phyloP scores from a whole-genome alignment of 2,329 filamentous ascomycete genomes.

The Cyanodermella asteris region DNA sequence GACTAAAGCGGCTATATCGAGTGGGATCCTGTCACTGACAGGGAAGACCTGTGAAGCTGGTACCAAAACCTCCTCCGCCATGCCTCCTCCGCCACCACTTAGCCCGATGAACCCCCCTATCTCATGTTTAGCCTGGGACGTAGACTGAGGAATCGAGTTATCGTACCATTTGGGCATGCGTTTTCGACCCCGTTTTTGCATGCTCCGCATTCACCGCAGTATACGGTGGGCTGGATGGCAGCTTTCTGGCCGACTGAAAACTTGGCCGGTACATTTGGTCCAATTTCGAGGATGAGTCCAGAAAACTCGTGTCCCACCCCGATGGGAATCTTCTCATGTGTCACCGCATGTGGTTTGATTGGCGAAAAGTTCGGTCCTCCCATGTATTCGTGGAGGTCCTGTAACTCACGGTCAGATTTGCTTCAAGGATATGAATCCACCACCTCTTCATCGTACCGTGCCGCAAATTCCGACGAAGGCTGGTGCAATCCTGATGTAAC shows the following conservation, averaged over 20 bases:
- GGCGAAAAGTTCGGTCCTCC: slow-evolving; percentile 28
- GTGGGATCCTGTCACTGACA: too few species aligned
- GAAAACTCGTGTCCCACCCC: slow-evolving; percentile 33
- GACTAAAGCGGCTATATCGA: slow-evolving; percentile 29
- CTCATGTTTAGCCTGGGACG: too few species aligned
- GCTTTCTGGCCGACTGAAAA: slow-evolving; percentile 27
- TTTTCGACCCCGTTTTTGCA: slow-evolving; percentile 31
- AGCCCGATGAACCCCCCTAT: slow-evolving; percentile 31
- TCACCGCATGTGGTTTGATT: slow-evolving; percentile 30
- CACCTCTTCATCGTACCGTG: slow-evolving; percentile 11
- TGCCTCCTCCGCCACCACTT: slow-evolving; percentile 27
- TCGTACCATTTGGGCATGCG: too few species aligned
- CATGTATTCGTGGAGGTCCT: slow-evolving; percentile 24
- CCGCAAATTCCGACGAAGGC: slow-evolving; percentile 22
- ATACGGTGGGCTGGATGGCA: slow-evolving; percentile 31
- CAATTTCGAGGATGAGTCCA: slow-evolving; percentile 28
- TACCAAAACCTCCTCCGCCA: slow-evolving; percentile 29
- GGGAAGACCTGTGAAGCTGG: too few species aligned
- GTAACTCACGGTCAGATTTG: slow-evolving; percentile 9
- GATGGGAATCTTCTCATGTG: slow-evolving; percentile 27
- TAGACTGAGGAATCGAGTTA: too few species aligned
- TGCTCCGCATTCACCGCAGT: slow-evolving; percentile 28
- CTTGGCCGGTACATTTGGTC: slow-evolving; percentile 25
- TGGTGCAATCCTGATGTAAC: slow-evolving; percentile 21
- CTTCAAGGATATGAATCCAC: neutral